Conservation (phyloP, 805 yeast species). For the Pichia occidentalis region DNA sequence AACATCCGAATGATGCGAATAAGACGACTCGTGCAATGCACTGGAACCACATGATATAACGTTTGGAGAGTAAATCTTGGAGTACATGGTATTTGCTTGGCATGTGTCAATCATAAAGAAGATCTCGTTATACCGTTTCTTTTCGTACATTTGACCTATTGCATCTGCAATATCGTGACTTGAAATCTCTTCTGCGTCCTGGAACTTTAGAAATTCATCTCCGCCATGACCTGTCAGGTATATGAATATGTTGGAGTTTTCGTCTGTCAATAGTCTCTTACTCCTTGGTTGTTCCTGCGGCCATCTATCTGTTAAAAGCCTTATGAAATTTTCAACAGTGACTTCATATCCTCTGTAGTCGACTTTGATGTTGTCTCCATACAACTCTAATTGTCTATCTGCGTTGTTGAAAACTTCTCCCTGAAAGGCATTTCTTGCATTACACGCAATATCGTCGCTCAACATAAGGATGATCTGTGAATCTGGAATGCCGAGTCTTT, state of each 20-base stretch:
- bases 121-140: constrained; percentile 89
- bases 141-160: constrained; percentile 93
- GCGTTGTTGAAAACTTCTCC: constrained; percentile 94
- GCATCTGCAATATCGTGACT: constrained; percentile 96
- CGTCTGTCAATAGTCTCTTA: constrained; percentile 86
- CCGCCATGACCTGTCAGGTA: constrained; percentile 99
- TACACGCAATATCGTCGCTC: constrained; percentile 95
- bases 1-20: constrained; percentile 91
- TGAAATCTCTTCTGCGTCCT: constrained; percentile 96
- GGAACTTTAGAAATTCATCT: constrained; percentile 92
- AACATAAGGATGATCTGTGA: constrained; percentile 94
- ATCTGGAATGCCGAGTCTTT: constrained; percentile 94
- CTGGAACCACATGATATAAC: constrained; percentile 90
- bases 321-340: constrained; percentile 92
- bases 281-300: constrained; percentile 89
- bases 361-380: constrained; percentile 92
- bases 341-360: constrained; percentile 98
- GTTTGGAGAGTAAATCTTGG: constrained; percentile 86
- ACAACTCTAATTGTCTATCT: constrained; percentile 85
- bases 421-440: constrained; percentile 91
- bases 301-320: constrained; percentile 93
- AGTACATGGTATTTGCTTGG: constrained; percentile 97
- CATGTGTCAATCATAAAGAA: constrained; percentile 98
- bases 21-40: constrained; percentile 79
- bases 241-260: constrained; percentile 85